phyloP scores from a whole-genome alignment of 2,329 filamentous ascomycete genomes.

The Penicillium sp. region DNA sequence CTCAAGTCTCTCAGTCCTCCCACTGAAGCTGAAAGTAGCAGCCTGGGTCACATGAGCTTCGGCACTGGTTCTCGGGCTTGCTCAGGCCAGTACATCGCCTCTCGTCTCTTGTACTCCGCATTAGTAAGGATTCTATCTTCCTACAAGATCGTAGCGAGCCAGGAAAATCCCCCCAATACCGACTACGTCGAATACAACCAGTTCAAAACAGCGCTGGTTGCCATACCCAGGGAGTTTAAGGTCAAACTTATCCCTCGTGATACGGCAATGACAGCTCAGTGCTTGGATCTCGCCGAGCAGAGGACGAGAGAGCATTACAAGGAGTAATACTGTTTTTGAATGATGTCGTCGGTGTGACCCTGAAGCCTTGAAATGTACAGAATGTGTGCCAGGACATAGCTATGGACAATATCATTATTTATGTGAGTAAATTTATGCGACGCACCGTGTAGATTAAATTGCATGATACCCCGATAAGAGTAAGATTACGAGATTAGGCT shows the following conservation, averaged over 20 bases:
- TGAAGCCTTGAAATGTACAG: neutral
- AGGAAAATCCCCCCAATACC: slow-evolving; percentile 57
- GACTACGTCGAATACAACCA: slow-evolving; percentile 64
- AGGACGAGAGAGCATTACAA: slow-evolving; percentile 53
- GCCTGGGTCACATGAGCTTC: slow-evolving; percentile 57
- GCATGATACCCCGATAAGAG: neutral
- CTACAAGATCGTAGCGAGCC: slow-evolving; percentile 53
- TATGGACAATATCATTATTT: neutral
- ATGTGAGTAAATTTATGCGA: neutral
- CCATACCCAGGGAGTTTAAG: slow-evolving; percentile 60
- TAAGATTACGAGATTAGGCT: no score
- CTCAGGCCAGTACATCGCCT: slow-evolving; percentile 58
- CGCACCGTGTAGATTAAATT: neutral
- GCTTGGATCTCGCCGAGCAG: slow-evolving; percentile 45
- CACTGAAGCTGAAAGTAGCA: slow-evolving; percentile 47
- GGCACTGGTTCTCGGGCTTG: slow-evolving; percentile 61
- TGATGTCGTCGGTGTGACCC: no score
- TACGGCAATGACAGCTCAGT: slow-evolving; percentile 38
- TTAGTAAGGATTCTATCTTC: slow-evolving; percentile 55
- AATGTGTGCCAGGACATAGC: neutral
- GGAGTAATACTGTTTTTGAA: slow-evolving; percentile 26
- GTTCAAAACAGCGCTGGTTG: slow-evolving; percentile 60
- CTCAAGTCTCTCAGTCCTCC: slow-evolving; percentile 46
- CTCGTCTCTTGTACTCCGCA: slow-evolving; percentile 56
- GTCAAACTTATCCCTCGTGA: slow-evolving; percentile 57